A percentile compares a stretch with the other conserved stretches of the same genome.
phyloP scores from a whole-genome alignment of 257 asterid genomes.

The Perilla frutescens region DNA sequence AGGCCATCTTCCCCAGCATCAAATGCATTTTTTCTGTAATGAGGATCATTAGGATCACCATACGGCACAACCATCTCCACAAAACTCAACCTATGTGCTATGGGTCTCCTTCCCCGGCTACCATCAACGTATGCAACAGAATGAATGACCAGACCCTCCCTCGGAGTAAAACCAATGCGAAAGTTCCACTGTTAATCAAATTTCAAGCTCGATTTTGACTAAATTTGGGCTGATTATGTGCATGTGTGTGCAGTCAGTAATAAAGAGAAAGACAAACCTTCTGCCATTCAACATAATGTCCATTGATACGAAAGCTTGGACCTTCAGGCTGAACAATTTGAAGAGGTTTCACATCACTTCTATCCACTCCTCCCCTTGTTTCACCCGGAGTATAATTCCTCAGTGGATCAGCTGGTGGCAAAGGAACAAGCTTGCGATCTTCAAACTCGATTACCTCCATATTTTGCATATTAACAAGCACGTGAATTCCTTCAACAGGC shows the following conservation, averaged over 20 bases:
- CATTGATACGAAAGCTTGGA: conserved; percentile 90
- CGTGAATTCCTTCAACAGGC: conserved; percentile 96
- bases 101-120: conserved; percentile 92
- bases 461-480: conserved; percentile 93
- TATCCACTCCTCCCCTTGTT: conserved; percentile 94
- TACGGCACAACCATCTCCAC: conserved; percentile 99
- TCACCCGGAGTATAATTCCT: conserved; percentile 94
- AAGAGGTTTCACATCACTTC: conserved; percentile 93
- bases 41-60: conserved; percentile 99
- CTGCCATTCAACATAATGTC: conserved; percentile 94
- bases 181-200: conserved; percentile 86
- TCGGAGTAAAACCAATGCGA: conserved; percentile 93
- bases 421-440: conserved; percentile 91
- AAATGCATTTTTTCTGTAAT: conserved; percentile 94
- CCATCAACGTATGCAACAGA: conserved; percentile 99
- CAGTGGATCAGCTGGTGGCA: conserved; percentile 95
- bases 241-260: conserved; percentile 8
- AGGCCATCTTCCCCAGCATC: conserved; percentile 99
- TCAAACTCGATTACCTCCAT: conserved; percentile 93
- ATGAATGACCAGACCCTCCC: conserved; percentile 96
- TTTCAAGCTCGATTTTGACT: conserved; percentile 23
- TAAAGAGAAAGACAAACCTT: conserved; percentile 55
- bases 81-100: conserved; percentile 96
- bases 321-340: conserved; percentile 94
- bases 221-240: conserved; percentile 14